Conservation (phyloP, 768 basidiomycete genomes). For the Sarcomyxa edulis region DNA sequence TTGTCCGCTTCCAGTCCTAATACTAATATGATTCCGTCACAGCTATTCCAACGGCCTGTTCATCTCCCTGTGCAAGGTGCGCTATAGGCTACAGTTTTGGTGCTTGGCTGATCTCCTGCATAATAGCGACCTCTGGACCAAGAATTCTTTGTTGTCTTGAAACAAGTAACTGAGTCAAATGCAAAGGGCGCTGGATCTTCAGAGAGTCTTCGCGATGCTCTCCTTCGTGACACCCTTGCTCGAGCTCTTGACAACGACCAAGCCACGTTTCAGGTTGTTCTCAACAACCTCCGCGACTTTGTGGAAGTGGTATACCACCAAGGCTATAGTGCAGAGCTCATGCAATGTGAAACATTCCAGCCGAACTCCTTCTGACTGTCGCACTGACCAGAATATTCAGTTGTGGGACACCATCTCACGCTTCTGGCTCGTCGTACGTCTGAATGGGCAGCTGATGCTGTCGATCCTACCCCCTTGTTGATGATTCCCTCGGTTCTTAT, state of each 20-base stretch:
- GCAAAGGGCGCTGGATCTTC: constrained; percentile 22
- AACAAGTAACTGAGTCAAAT: constrained; percentile 35
- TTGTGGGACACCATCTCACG: constrained; percentile 49
- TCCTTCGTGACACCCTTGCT: constrained; percentile 52
- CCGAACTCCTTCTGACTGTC: neutral
- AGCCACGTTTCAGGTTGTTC: constrained; percentile 42
- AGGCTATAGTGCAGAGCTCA: constrained; percentile 43
- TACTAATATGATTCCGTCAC: too few species aligned
- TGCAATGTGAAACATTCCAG: constrained; percentile 41
- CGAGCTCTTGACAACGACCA: constrained; percentile 47
- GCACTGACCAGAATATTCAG: constrained; percentile 28
- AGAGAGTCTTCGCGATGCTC: constrained; percentile 36
- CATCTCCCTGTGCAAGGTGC: constrained; percentile 52
- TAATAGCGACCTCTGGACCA: constrained; percentile 38
- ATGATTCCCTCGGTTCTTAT: constrained; percentile 45
- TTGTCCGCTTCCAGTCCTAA: neutral
- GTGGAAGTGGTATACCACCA: constrained; percentile 55
- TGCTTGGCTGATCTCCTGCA: neutral
- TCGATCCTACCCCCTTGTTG: constrained; percentile 56
- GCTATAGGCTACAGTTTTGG: constrained; percentile 9
- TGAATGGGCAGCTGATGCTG: constrained; percentile 40
- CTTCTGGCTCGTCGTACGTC: constrained; percentile 51
- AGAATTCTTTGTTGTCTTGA: constrained; percentile 50
- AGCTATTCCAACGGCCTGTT: constrained; percentile 57
- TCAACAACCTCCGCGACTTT: constrained; percentile 53